Evolutionary conservation across 1,139 yeast species (phyloP).

Genomic region (Geotrichum klebahnii): DNA sequence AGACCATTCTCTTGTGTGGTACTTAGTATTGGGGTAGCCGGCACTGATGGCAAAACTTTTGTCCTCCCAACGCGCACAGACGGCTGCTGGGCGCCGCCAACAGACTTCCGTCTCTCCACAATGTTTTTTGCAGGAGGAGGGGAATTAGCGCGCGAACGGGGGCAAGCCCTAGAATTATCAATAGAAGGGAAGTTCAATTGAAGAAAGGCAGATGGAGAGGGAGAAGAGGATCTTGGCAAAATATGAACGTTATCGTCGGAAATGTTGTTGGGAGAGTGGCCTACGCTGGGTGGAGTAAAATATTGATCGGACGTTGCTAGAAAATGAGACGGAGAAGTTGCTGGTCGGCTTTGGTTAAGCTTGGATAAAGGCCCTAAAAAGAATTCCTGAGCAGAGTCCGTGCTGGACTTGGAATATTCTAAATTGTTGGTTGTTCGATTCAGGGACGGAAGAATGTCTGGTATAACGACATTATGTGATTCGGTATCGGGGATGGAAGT

Average conservation of each 20-base stretch:
- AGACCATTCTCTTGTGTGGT: neutral
- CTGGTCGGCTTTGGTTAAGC: neutral
- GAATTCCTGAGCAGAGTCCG: conserved; percentile 20
- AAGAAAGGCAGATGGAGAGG: conserved; percentile 11
- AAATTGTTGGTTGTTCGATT: conserved; percentile 19
- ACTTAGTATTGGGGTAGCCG: neutral
- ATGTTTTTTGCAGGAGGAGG: conserved; percentile 26
- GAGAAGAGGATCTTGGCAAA: conserved; percentile 12
- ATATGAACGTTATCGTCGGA: neutral
- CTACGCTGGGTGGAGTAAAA: neutral
- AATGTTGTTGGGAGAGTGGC: neutral
- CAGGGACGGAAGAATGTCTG: conserved; percentile 24
- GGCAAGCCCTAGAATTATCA: conserved; percentile 18
- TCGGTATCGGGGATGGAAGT: neutral
- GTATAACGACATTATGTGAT: neutral
- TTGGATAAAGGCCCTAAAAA: conserved; percentile 18
- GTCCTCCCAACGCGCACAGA: conserved; percentile 22
- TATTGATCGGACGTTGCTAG: conserved; percentile 8
- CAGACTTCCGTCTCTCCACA: conserved; percentile 24
- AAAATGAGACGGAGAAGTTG: conserved; percentile 11
- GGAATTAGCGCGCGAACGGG: conserved; percentile 29
- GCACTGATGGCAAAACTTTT: neutral
- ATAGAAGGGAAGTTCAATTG: conserved; percentile 4
- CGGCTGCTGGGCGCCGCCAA: conserved; percentile 21
- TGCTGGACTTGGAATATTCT: neutral